phyloP scores from a whole-genome alignment of 176 grass and related monocot genomes.

The Oryza australiensis region DNA sequence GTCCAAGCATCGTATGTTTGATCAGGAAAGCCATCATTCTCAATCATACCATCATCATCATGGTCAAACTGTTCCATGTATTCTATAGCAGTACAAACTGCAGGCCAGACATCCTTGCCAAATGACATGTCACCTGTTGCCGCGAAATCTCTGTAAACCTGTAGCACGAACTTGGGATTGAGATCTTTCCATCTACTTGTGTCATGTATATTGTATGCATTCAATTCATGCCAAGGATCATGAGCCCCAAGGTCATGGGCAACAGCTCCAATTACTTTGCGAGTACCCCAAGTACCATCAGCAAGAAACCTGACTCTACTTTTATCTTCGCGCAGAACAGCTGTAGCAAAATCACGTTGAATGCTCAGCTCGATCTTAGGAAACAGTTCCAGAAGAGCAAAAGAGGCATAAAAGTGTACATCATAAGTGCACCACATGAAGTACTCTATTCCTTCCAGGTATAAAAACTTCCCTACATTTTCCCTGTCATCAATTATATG shows the following conservation, averaged over 20 bases:
- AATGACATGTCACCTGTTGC: conserved; percentile 74
- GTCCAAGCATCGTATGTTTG: conserved; percentile 98
- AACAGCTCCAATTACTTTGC: conserved; percentile 93
- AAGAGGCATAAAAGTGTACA: conserved; percentile 97
- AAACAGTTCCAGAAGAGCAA: conserved; percentile 88
- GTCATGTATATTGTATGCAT: conserved; percentile 98
- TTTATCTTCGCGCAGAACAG: conserved; percentile 85
- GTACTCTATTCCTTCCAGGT: conserved; percentile 95
- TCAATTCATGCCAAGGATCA: conserved; percentile 96
- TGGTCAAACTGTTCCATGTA: conserved; percentile 95
- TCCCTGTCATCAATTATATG: conserved; percentile 48
- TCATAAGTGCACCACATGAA: conserved; percentile 99
- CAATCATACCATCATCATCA: conserved; percentile 80
- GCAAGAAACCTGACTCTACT: conserved; percentile 89
- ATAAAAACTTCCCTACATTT: conserved; percentile 91
- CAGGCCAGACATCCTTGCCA: conserved; percentile 93
- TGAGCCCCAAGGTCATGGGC: conserved; percentile 96
- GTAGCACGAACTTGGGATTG: conserved; percentile 91
- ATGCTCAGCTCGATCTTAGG: conserved; percentile 94
- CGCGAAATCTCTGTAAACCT: conserved; percentile 94
- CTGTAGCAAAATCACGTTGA: conserved; percentile 88
- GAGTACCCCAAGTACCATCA: conserved; percentile 77
- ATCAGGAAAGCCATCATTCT: conserved; percentile 98
- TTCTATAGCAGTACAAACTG: conserved; percentile 85
- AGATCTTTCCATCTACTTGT: conserved; percentile 99